Percentiles rank a stretch among this genome's conserved stretches.
phyloP scores from a whole-genome alignment of 2,329 filamentous ascomycete species.

The Aspergillus luchuensis region DNA sequence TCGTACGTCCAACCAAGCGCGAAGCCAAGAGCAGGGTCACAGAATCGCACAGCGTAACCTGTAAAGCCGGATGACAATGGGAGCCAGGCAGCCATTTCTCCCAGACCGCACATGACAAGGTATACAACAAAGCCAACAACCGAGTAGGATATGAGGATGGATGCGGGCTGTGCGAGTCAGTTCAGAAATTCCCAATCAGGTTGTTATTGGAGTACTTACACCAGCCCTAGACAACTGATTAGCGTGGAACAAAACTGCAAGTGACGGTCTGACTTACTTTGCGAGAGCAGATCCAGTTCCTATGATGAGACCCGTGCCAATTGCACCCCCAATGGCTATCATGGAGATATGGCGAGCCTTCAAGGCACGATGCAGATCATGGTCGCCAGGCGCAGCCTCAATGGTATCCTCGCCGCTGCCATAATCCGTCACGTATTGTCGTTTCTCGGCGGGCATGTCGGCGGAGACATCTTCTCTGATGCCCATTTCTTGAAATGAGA shows the following conservation, averaged over 20 bases:
- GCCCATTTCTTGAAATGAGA: slow-evolving; percentile 8
- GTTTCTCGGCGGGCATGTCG: slow-evolving; percentile 21
- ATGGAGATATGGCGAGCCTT: slow-evolving; percentile 46
- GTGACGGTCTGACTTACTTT: slow-evolving; percentile 29
- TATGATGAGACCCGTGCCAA: slow-evolving; percentile 47
- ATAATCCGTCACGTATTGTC: not conserved
- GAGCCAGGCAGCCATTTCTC: slow-evolving; percentile 83
- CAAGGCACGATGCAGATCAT: slow-evolving; percentile 46
- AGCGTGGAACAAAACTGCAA: not conserved
- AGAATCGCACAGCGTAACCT: slow-evolving; percentile 77
- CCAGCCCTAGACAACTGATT: slow-evolving; percentile 32
- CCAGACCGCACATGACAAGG: slow-evolving; percentile 77
- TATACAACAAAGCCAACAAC: slow-evolving; percentile 64
- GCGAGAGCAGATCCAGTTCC: slow-evolving; percentile 43
- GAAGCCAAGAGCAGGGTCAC: slow-evolving; percentile 78
- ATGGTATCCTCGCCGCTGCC: slow-evolving; percentile 26
- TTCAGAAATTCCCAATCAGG: not conserved
- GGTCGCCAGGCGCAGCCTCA: slow-evolving; percentile 26
- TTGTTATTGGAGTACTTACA: slow-evolving; percentile 29
- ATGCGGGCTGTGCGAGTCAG: slow-evolving; percentile 34
- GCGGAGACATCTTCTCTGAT: slow-evolving; percentile 28
- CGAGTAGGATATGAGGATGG: slow-evolving; percentile 48
- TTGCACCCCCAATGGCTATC: slow-evolving; percentile 49
- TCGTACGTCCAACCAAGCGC: slow-evolving; percentile 69
- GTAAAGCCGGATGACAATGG: slow-evolving; percentile 78